Percentiles rank a stretch among this genome's conserved stretches.
These are phyloP conservation scores for Selenicereus undatus DNA, from an alignment of 148 eudicot species.

Conservation along the genomic window DNA sequence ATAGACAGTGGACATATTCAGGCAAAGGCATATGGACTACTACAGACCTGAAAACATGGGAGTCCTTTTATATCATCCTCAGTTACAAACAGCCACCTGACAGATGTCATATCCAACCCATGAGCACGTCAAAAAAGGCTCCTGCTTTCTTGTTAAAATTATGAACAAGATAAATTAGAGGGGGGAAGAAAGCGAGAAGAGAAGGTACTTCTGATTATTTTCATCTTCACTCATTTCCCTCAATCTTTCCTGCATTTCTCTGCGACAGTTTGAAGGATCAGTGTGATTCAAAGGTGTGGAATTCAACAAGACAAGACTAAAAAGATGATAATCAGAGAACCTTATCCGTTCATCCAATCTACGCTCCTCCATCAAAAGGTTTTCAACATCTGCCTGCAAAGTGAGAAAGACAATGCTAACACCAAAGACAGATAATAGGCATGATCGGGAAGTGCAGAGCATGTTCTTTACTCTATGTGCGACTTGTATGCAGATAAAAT, in stretches of 20 bases:
- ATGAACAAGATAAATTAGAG: conserved; percentile 8
- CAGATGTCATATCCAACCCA: conserved; percentile 9
- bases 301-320: conserved; percentile 15
- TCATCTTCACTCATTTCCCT: conserved; percentile 86
- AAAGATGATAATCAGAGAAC: conserved; percentile 32
- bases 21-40: neutral
- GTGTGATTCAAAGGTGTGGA: conserved; percentile 9
- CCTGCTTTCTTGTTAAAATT: neutral
- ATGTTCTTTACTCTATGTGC: neutral
- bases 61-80: conserved; percentile 88
- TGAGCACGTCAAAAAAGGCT: neutral
- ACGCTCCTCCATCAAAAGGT: conserved; percentile 65
- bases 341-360: conserved; percentile 85
- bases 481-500: neutral
- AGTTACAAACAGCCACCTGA: conserved; percentile 93
- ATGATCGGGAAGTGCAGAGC: neutral
- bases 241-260: conserved; percentile 86
- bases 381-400: conserved; percentile 83
- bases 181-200: neutral
- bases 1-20: neutral
- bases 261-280: conserved; percentile 40
- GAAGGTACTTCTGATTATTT: conserved; percentile 68
- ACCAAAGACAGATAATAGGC: neutral
- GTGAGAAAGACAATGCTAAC: neutral
- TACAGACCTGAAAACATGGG: conserved; percentile 88